These are phyloP conservation scores for Curvularia verruculosa DNA, from an alignment of 2,329 filamentous ascomycete genomes.

Conservation along the genomic window DNA sequence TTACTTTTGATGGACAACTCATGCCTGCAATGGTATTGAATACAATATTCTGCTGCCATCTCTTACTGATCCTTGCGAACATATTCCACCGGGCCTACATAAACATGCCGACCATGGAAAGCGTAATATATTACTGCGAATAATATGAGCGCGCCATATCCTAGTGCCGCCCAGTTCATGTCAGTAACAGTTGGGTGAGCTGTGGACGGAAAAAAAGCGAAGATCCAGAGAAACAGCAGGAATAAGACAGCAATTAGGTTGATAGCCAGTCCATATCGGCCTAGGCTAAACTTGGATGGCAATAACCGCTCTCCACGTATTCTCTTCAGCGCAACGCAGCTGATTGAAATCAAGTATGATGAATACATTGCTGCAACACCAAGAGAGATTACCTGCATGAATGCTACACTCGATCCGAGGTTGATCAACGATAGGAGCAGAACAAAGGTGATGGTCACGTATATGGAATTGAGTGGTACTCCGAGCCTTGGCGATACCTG, in stretches of 20 bases:
- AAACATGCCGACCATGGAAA: not conserved
- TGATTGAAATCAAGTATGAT: not conserved
- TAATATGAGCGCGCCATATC: not conserved
- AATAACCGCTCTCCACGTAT: not conserved
- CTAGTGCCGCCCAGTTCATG: not conserved
- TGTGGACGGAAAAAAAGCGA: not conserved
- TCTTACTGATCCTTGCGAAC: not conserved
- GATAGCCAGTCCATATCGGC: not conserved
- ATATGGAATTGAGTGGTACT: not conserved
- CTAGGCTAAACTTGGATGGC: not conserved
- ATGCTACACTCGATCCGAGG: not conserved
- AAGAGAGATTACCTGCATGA: not conserved
- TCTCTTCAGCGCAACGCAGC: not conserved
- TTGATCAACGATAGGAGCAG: not conserved
- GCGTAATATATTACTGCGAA: not conserved
- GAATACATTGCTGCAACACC: not conserved
- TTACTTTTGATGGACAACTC: too few relatives aligned
- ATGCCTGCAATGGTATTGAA: too few relatives aligned
- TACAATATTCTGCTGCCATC: not conserved
- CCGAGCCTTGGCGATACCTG: not conserved
- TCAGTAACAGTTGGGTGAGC: not conserved
- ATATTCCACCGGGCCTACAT: not conserved
- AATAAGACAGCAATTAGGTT: not conserved
- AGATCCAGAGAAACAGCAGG: not conserved
- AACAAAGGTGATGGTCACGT: not conserved